Conservation (phyloP, 306 rosid genomes). For the Casuarina equisetifolia region DNA sequence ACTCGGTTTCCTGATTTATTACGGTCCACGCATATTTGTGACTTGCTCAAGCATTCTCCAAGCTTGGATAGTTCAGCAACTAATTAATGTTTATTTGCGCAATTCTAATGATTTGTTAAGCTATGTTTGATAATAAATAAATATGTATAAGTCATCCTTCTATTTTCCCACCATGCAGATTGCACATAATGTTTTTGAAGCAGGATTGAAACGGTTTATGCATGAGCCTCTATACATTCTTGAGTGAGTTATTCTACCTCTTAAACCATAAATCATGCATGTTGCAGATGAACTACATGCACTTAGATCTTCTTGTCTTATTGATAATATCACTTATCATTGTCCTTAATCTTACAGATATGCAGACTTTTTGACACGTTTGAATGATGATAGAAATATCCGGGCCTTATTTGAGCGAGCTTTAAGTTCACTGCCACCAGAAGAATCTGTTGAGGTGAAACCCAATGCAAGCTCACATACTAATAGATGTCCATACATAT, state of each 20-base stretch:
- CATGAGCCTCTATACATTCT: constrained; percentile 92
- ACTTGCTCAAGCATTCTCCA: constrained; percentile 1
- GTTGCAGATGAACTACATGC: constrained; percentile 14
- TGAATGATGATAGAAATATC: constrained; percentile 92
- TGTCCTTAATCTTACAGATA: constrained; percentile 59
- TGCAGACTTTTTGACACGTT: constrained; percentile 88
- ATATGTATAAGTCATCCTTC: neutral
- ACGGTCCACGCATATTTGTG: neutral
- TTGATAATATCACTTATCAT: neutral
- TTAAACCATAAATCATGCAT: constrained; percentile 14
- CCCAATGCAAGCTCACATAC: neutral
- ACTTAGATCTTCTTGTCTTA: constrained; percentile 1
- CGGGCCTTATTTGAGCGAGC: constrained; percentile 98
- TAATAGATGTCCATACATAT: neutral
- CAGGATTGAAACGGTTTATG: constrained; percentile 88
- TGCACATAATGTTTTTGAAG: constrained; percentile 95
- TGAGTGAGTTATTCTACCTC: constrained; percentile 64
- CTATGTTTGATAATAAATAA: neutral
- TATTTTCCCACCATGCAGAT: constrained; percentile 58
- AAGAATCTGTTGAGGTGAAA: constrained; percentile 81
- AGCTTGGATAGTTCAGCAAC: constrained; percentile 5
- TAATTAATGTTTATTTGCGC: constrained; percentile 5
- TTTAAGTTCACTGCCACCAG: constrained; percentile 74
- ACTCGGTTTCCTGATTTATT: neutral
- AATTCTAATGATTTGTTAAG: neutral